Evolutionary conservation across 108 stramenopile genomes (phyloP), one percentile per base, ranked within the genome.

Genomic region (Cyclotella cryptica): DNA sequence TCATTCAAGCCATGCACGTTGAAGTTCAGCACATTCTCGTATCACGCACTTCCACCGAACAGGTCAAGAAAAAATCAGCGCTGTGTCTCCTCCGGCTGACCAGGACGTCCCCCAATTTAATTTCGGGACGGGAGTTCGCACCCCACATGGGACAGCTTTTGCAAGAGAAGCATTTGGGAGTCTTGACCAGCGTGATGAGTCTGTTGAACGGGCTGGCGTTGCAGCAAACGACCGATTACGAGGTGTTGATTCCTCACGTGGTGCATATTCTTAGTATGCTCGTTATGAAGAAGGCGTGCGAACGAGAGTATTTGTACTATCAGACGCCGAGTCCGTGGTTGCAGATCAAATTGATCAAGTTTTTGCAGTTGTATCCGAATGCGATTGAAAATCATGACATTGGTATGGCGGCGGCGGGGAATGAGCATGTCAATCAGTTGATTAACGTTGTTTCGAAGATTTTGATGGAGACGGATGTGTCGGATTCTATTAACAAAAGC

Each of bases 401-500:
- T 30, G 73, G 70, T 0, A 85, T 88, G 59, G 84, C 78, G 57
- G 88, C 57, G 22, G 1, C 45, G 26, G 65, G 87, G 19, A 85
- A 90, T 27, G 80, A 92, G 1, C 89, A 96, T 68, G 80, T 92
- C 47, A 78, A 83, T 14, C 93, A 94, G 71, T 85, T 99, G 10
- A 84, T 87, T 45, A 90, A 88, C 53, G 89, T 94, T 45, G 90
- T 99, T 39, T 87, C 89, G 2, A 90, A 90, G 66, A 96, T 97
- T 78, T 66, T 97, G 64, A 92, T 91, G 27, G 94, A 95, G 72
- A 96, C 96, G 9, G 92, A 93, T 45, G 95, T 98, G 4, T 94
- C 93, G 40, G 95, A 96, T 40, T 92, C 90, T n/a, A 96, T 97
- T 66, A 99, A 99, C 86, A 98, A 97, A 77, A 97, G 92, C 54